Conservation (phyloP, 2,329 filamentous ascomycete species). For the Dactylellina cionopaga region DNA sequence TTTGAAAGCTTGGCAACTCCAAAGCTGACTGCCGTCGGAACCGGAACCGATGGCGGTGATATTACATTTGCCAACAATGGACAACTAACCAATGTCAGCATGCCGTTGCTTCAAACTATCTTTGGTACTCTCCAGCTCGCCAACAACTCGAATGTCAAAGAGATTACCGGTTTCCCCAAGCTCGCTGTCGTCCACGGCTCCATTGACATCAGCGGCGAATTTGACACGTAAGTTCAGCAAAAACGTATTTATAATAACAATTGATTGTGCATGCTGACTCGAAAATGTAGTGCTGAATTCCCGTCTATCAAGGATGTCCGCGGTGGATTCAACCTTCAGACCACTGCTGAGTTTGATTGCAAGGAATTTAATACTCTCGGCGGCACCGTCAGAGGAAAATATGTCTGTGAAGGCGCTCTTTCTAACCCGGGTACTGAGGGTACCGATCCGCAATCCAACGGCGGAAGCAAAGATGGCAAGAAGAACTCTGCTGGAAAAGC, state of each 20-base stretch:
- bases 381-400: constrained; percentile 58
- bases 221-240: constrained; percentile 74
- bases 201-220: constrained; percentile 84
- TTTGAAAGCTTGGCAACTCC: constrained; percentile 71
- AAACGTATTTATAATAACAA: not conserved
- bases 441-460: constrained; percentile 50
- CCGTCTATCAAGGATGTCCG: constrained; percentile 74
- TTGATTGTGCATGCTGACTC: constrained; percentile 58
- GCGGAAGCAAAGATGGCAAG: constrained; percentile 57
- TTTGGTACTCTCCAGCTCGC: constrained; percentile 84
- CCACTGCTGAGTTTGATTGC: constrained; percentile 72
- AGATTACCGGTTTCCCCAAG: constrained; percentile 73
- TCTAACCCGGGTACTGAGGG: constrained; percentile 49
- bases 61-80: constrained; percentile 73
- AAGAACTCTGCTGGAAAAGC: constrained; percentile 60
- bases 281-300: constrained; percentile 71
- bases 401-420: constrained; percentile 45
- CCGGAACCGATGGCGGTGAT: constrained; percentile 62
- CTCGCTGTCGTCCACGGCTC: constrained; percentile 79
- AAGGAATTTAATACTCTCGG: constrained; percentile 64
- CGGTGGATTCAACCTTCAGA: constrained; percentile 76
- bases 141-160: constrained; percentile 82
- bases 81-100: constrained; percentile 76
- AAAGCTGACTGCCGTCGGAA: constrained; percentile 75
- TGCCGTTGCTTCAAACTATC: constrained; percentile 74